These are phyloP conservation scores for Rhynchosporium graminicola DNA, from an alignment of 2,329 filamentous ascomycete species.

Conservation along the genomic window DNA sequence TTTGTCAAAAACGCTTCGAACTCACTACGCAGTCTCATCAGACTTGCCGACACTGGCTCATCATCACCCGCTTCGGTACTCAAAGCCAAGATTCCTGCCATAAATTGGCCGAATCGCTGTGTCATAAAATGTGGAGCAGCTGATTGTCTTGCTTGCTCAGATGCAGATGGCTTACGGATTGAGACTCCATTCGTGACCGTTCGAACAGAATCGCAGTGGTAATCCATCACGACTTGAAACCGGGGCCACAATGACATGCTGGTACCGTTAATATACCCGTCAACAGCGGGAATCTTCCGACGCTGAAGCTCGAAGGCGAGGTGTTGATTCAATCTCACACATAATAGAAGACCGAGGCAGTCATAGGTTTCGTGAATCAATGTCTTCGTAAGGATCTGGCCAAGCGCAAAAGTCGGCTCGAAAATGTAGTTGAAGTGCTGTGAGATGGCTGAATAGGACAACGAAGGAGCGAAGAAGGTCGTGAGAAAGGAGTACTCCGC, in stretches of 20 bases:
- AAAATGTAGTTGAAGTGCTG: conserved; percentile 87
- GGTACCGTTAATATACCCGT: conserved; percentile 90
- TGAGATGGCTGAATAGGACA: conserved; percentile 75
- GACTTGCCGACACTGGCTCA: conserved; percentile 82
- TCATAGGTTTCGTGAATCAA: conserved; percentile 79
- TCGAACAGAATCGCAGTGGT: conserved; percentile 85
- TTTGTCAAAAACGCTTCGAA: conserved; percentile 81
- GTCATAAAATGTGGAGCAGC: conserved; percentile 89
- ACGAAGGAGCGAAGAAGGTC: conserved; percentile 79
- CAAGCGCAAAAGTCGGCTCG: conserved; percentile 83
- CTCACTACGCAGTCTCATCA: conserved; percentile 75
- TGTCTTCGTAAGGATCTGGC: conserved; percentile 72
- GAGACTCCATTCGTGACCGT: conserved; percentile 55
- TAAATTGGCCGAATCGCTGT: conserved; percentile 90
- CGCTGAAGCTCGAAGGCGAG: conserved; percentile 93
- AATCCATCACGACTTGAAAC: conserved; percentile 90
- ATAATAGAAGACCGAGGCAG: conserved; percentile 83
- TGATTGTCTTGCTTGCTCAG: conserved; percentile 62
- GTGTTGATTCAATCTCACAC: conserved; percentile 89
- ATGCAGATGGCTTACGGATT: conserved; percentile 46
- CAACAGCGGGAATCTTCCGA: conserved; percentile 83
- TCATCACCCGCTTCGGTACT: conserved; percentile 92
- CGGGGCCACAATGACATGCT: conserved; percentile 97
- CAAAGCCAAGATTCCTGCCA: conserved; percentile 80
- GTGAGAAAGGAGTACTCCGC: conserved; percentile 94